These are phyloP conservation scores for Keithomyces neogunnii DNA, from an alignment of 2,329 filamentous ascomycete species.

Conservation along the genomic window DNA sequence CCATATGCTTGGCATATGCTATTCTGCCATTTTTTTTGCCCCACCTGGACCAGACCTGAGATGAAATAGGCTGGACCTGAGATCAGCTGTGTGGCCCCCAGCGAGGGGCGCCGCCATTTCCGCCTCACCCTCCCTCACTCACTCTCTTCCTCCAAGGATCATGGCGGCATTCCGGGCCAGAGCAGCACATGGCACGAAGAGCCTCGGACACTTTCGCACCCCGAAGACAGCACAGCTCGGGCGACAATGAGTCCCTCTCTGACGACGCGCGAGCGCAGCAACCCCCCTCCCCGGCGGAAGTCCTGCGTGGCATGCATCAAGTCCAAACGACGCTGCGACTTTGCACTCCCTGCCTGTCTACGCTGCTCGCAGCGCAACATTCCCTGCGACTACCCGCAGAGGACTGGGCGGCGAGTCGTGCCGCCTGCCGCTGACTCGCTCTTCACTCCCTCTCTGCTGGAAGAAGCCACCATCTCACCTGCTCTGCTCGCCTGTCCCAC, in stretches of 20 bases:
- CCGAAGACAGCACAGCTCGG: not conserved
- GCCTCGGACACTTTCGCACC: too few relatives aligned
- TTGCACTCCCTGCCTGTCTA: conserved; percentile 40
- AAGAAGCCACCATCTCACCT: conserved; percentile 7
- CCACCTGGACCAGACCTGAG: too few relatives aligned
- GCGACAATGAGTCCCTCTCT: conserved; percentile 14
- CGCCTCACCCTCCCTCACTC: too few relatives aligned
- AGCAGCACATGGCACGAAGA: too few relatives aligned
- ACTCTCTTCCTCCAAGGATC: too few relatives aligned
- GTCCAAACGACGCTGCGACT: conserved; percentile 49
- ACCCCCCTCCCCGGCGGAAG: conserved; percentile 42
- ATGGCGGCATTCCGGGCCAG: too few relatives aligned
- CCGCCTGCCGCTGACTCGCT: too few relatives aligned
- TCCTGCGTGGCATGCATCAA: conserved; percentile 48
- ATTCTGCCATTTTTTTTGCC: too few relatives aligned
- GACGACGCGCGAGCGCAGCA: conserved; percentile 27
- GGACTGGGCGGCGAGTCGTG: not conserved
- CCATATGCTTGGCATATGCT: too few relatives aligned
- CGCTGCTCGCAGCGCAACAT: conserved; percentile 41
- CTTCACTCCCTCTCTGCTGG: not conserved
- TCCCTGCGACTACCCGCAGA: conserved; percentile 35
- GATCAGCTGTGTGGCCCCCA: too few relatives aligned
- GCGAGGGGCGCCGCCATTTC: too few relatives aligned
- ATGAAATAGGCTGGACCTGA: too few relatives aligned
- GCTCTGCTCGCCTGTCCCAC: conserved; percentile 3